Conservation (phyloP, 1,284 basidiomycete species). For the Pseudozyma flocculosa region DNA sequence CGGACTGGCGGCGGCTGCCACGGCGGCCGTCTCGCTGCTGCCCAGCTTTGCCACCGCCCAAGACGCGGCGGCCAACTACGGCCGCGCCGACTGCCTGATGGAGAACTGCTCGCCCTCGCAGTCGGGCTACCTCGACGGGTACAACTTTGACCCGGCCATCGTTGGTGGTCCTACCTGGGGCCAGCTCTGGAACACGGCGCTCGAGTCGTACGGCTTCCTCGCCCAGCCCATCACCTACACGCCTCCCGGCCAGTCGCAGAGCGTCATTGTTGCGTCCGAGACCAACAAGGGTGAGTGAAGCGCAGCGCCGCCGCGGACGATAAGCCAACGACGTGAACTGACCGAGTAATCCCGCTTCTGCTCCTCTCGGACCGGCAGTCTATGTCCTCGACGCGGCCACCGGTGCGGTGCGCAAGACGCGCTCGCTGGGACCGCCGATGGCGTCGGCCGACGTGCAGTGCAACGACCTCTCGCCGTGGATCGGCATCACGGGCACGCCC, state of each 20-base stretch:
- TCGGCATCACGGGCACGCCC: constrained; percentile 17
- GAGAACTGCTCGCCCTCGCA: constrained; percentile 8
- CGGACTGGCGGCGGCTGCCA: too few species aligned
- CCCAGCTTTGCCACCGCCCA: too few species aligned
- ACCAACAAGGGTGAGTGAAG: constrained; percentile 1
- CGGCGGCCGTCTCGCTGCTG: too few species aligned
- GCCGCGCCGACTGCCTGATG: constrained; percentile 8
- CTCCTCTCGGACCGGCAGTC: not conserved
- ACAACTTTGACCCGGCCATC: constrained; percentile 19
- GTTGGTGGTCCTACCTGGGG: constrained; percentile 10
- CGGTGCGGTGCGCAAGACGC: not conserved
- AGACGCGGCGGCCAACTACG: too few species aligned
- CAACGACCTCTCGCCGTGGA: constrained; percentile 3
- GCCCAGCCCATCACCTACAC: constrained; percentile 14
- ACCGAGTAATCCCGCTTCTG: too few species aligned
- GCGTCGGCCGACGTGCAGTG: constrained; percentile 5
- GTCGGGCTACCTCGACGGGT: constrained; percentile 12
- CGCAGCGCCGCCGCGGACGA: too few species aligned
- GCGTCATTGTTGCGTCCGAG: constrained; percentile 8
- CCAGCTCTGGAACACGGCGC: constrained; percentile 2
- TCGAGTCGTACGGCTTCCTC: not conserved
- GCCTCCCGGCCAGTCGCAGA: constrained; percentile 4
- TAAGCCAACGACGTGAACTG: too few species aligned
- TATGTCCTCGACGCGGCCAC: constrained; percentile 9
- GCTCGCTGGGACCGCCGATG: not conserved